phyloP scores from a whole-genome alignment of 305 asterid species.

The Fraxinus greggii region DNA sequence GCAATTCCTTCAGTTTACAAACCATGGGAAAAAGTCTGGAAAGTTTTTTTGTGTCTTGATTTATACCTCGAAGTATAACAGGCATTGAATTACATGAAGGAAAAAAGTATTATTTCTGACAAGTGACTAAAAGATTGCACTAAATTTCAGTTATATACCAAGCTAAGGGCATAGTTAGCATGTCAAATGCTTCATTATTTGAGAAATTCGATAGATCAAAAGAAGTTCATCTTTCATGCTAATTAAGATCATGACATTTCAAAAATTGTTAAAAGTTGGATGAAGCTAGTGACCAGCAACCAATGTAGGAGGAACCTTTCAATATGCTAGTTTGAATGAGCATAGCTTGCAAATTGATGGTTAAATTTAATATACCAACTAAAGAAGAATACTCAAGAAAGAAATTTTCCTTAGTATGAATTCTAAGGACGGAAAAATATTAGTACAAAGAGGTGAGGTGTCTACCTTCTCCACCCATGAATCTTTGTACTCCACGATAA shows the following conservation, averaged over 20 bases:
- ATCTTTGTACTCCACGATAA: constrained; percentile 91
- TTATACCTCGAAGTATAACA: background rate
- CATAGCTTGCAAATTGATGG: background rate
- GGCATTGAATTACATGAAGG: background rate
- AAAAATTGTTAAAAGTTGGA: background rate
- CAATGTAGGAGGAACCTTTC: background rate
- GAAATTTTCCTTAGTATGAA: background rate
- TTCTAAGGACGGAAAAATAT: background rate
- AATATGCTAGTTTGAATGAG: background rate
- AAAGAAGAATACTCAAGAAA: background rate
- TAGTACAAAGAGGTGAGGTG: background rate
- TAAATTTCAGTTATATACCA: background rate
- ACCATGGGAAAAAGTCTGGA: background rate
- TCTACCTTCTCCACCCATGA: constrained; percentile 97
- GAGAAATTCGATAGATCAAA: background rate
- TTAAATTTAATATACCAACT: background rate
- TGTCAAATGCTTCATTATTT: background rate
- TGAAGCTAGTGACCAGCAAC: background rate
- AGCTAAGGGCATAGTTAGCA: background rate
- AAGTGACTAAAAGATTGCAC: background rate
- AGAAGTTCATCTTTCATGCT: background rate
- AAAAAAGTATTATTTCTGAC: background rate
- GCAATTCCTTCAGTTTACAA: background rate
- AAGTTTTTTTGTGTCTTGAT: background rate
- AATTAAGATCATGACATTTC: background rate